Conservation (phyloP, 345 rosid species). For the Aegle marmelos region DNA sequence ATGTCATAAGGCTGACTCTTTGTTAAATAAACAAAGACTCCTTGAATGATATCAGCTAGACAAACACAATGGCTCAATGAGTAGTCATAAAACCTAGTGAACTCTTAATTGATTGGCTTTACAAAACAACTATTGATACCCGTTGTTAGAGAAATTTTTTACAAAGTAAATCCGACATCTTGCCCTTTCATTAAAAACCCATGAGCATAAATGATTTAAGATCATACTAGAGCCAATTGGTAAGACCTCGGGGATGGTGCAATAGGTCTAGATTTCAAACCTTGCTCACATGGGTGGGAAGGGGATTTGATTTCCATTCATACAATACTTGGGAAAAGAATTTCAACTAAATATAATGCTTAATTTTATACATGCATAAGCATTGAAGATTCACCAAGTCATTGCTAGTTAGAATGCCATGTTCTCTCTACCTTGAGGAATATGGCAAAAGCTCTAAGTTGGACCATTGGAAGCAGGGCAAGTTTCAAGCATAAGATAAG, state of each 20-base stretch:
- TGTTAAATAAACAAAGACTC: neutral
- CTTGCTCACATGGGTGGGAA: neutral
- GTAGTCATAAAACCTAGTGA: neutral
- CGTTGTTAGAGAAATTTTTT: neutral
- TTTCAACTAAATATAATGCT: neutral
- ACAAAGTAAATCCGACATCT: neutral
- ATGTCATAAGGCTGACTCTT: neutral
- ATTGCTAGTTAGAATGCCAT: neutral
- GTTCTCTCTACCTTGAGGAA: neutral
- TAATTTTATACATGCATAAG: neutral
- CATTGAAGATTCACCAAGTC: neutral
- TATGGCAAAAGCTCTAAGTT: neutral
- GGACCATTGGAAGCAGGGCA: neutral
- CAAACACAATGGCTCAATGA: neutral
- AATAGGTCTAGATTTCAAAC: neutral
- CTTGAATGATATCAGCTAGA: neutral
- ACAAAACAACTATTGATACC: neutral
- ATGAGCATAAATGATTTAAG: neutral
- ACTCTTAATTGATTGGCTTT: neutral
- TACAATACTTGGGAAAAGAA: no score
- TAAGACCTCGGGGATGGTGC: neutral
- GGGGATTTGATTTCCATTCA: neutral
- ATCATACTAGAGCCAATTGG: neutral
- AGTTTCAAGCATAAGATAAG: neutral
- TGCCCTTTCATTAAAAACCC: neutral